phyloP scores from a whole-genome alignment of 225 moss, liverwort and hornwort genomes.

The Antitrichia curtipendula region DNA sequence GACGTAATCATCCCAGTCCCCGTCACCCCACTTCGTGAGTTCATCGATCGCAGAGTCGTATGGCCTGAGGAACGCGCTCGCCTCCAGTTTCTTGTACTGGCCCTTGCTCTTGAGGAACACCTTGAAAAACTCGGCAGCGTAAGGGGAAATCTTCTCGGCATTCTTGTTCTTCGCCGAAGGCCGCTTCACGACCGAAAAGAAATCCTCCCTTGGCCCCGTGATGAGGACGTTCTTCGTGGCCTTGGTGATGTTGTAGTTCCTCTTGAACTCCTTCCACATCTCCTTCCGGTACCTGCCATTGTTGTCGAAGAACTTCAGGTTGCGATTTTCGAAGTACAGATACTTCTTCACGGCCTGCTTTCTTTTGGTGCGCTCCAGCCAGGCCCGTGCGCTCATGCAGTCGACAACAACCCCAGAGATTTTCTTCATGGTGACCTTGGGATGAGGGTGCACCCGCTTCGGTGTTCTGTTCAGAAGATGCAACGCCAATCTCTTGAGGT shows the following conservation, averaged over 20 bases:
- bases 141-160: neutral
- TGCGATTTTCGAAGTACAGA: neutral
- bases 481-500: too few relatives aligned
- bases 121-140: neutral
- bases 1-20: neutral
- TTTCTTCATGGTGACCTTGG: too few relatives aligned
- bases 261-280: neutral
- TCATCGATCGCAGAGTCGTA: neutral
- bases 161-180: neutral
- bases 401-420: too few relatives aligned
- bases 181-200: neutral
- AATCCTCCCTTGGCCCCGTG: neutral
- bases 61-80: neutral
- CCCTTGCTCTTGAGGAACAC: neutral
- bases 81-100: neutral
- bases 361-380: too few relatives aligned
- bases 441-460: too few relatives aligned
- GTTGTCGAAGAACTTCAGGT: neutral
- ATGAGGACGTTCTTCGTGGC: neutral
- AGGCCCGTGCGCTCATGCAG: too few relatives aligned
- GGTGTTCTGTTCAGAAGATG: too few relatives aligned
- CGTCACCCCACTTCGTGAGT: neutral
- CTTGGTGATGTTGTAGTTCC: neutral
- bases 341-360: too few relatives aligned
- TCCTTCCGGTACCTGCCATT: neutral